phyloP scores from a whole-genome alignment of 208 protist genomes.

The Trypanosoma caninum region DNA sequence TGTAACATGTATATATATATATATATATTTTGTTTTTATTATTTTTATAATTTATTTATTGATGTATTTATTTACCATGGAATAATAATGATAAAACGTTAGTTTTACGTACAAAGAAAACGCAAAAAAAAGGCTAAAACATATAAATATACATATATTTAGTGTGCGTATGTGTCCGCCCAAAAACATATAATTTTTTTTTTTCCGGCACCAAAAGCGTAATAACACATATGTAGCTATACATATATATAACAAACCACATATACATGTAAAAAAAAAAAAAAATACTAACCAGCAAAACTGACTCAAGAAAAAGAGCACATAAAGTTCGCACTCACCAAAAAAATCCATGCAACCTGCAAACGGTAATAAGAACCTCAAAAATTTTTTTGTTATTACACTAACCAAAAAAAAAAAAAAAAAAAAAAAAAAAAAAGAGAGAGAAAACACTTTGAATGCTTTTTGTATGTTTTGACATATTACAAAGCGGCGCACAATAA shows the following conservation, averaged over 20 bases:
- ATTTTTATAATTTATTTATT: too few species aligned
- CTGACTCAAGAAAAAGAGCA: background rate
- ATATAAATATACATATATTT: background rate
- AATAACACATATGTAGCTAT: background rate
- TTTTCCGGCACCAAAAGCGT: background rate
- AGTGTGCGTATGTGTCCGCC: background rate
- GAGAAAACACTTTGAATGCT: background rate
- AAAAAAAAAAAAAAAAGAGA: constrained; percentile 9
- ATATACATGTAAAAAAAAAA: background rate
- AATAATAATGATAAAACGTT: too few species aligned
- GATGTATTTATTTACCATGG: too few species aligned
- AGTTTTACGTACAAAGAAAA: too few species aligned
- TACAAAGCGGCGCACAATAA: background rate
- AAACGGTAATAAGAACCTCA: too few species aligned
- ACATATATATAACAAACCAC: background rate
- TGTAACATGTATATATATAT: too few species aligned
- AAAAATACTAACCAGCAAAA: background rate
- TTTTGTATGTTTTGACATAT: too few species aligned
- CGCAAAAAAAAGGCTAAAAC: background rate
- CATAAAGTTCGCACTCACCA: background rate
- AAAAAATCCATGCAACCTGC: background rate
- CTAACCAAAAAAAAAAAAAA: constrained; percentile 10
- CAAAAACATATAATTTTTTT: background rate
- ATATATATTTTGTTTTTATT: too few species aligned
- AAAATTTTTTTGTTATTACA: background rate